phyloP scores from a whole-genome alignment of 352 stramenopile genomes.

The Globisporangium emineosum region DNA sequence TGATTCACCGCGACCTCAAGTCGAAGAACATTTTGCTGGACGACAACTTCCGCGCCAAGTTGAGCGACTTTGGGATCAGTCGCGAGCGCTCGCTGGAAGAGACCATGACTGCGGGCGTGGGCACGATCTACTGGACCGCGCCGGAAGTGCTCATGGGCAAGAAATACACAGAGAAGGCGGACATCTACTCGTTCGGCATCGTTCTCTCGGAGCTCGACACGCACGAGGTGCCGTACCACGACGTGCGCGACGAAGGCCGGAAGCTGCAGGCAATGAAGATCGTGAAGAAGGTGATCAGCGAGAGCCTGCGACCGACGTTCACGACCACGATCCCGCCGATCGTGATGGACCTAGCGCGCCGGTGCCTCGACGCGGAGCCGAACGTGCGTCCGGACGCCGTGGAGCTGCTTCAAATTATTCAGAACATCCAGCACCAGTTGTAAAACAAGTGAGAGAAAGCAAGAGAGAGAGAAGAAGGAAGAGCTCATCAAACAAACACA shows the following conservation, averaged over 20 bases:
- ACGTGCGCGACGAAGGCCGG: constrained; percentile 69
- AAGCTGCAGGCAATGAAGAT: constrained; percentile 85
- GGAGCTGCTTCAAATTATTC: constrained; percentile 69
- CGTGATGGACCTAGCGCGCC: constrained; percentile 55
- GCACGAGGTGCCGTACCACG: constrained; percentile 74
- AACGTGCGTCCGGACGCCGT: constrained; percentile 58
- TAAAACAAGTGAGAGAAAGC: constrained; percentile 13
- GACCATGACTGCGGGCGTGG: constrained; percentile 79
- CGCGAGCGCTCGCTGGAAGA: constrained; percentile 72
- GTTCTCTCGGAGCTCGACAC: constrained; percentile 81
- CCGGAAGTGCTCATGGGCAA: constrained; percentile 79
- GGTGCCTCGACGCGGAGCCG: constrained; percentile 69
- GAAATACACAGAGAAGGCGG: constrained; percentile 83
- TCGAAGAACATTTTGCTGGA: constrained; percentile 79
- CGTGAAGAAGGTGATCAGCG: constrained; percentile 76
- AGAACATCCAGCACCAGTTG: constrained; percentile 52
- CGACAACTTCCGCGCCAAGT: constrained; percentile 54
- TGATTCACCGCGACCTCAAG: constrained; percentile 82
- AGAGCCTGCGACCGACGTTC: constrained; percentile 68
- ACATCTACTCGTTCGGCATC: constrained; percentile 85
- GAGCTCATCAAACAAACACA: neutral
- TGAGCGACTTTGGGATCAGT: constrained; percentile 80
- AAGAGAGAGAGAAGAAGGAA: neutral
- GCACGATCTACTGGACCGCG: constrained; percentile 84
- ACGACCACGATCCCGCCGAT: constrained; percentile 41